These are phyloP conservation scores for Cotoneaster glaucophyllus DNA, from an alignment of 306 rosid species.

Conservation along the genomic window DNA sequence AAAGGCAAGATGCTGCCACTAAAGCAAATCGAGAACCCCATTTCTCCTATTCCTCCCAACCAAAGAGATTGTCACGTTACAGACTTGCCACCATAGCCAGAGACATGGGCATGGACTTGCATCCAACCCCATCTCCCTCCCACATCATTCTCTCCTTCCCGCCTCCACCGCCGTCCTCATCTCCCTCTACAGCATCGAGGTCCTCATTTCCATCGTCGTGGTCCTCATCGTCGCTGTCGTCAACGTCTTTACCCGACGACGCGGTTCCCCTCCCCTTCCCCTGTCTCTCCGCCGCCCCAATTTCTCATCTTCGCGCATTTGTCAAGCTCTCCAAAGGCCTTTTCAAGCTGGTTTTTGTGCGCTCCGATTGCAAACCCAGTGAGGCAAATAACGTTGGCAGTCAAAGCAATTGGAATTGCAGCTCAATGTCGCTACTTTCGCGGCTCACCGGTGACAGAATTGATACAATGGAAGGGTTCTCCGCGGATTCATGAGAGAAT, in stretches of 20 bases:
- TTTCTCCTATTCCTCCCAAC: constrained; percentile 48
- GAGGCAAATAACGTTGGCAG: neutral
- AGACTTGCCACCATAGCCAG: constrained; percentile 58
- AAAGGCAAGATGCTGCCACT: constrained; percentile 43
- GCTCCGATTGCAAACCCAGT: constrained; percentile 12
- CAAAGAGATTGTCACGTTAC: constrained; percentile 43
- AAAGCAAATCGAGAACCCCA: constrained; percentile 26
- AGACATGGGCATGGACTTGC: constrained; percentile 48
- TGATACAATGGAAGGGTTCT: constrained; percentile 28
- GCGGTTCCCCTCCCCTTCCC: constrained; percentile 66
- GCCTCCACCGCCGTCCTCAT: constrained; percentile 17
- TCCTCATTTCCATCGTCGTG: constrained; percentile 28
- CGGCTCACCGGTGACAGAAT: constrained; percentile 37
- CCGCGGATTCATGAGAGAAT: too few relatives aligned
- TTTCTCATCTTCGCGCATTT: constrained; percentile 47
- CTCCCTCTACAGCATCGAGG: constrained; percentile 11
- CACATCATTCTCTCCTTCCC: constrained; percentile 56
- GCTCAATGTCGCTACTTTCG: constrained; percentile 41
- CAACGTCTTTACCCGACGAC: constrained; percentile 29
- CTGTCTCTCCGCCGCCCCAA: constrained; percentile 35
- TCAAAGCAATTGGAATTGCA: constrained; percentile 47
- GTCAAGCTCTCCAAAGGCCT: constrained; percentile 41
- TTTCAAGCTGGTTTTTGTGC: constrained; percentile 54
- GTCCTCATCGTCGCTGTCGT: constrained; percentile 27
- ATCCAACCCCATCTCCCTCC: constrained; percentile 61